Evolutionary conservation across 2,329 filamentous ascomycete genomes (phyloP).

Genomic region (Penicillium sp.): DNA sequence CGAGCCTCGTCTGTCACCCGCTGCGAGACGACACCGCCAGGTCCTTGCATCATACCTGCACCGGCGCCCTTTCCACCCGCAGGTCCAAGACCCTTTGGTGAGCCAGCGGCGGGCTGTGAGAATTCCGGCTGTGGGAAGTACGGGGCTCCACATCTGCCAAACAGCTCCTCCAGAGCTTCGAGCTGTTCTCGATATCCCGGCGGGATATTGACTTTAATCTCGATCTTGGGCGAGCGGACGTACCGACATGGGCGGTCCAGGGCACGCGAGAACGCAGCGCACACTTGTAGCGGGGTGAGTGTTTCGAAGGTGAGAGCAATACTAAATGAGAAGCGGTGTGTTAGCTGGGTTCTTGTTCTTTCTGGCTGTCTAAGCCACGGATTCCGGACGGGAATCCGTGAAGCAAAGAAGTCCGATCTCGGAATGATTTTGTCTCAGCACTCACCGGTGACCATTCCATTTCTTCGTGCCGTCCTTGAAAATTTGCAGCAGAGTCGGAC

Average conservation of each 20-base stretch:
- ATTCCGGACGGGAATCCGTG: neutral
- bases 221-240: constrained; percentile 68
- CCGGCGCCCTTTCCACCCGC: constrained; percentile 41
- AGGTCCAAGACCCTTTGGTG: constrained; percentile 38
- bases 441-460: constrained; percentile 73
- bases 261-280: constrained; percentile 73
- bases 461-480: constrained; percentile 88
- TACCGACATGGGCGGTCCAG: constrained; percentile 77
- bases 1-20: constrained; percentile 73
- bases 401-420: neutral
- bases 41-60: constrained; percentile 47
- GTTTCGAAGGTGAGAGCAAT: constrained; percentile 90
- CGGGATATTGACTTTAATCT: constrained; percentile 82
- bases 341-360: constrained; percentile 4
- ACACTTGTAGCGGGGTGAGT: constrained; percentile 78
- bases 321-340: constrained; percentile 43
- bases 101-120: constrained; percentile 39
- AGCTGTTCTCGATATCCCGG: constrained; percentile 86
- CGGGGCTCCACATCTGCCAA: constrained; percentile 58
- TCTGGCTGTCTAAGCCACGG: neutral
- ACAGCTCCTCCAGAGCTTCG: constrained; percentile 60
- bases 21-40: constrained; percentile 60
- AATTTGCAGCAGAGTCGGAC: constrained; percentile 85
- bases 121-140: constrained; percentile 63
- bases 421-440: neutral